Percentiles rank a stretch among this genome's conserved stretches.
phyloP scores from a whole-genome alignment of 495 filamentous ascomycete genomes.

The Trichodelitschia bisporula region DNA sequence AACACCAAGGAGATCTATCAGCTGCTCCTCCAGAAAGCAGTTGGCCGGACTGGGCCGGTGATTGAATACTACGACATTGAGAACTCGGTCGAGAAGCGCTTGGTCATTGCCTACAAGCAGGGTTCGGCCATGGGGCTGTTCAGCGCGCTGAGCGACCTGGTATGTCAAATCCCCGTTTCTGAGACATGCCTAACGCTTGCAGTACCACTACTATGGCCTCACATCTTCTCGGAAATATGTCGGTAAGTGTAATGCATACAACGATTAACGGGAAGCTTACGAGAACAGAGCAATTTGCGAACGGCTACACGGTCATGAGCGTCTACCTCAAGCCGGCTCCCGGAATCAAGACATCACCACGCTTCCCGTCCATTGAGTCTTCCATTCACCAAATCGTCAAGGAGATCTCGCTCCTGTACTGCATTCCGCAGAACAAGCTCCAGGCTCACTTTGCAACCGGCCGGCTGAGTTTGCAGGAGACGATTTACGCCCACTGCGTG shows the following conservation, averaged over 20 bases:
- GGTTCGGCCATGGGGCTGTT: constrained; percentile 85
- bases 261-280: background rate
- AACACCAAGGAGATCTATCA: constrained; percentile 93
- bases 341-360: constrained; percentile 23
- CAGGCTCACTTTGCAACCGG: constrained; percentile 75
- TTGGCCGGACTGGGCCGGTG: constrained; percentile 65
- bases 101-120: constrained; percentile 84
- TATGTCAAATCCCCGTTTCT: too few relatives aligned
- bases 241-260: constrained; percentile 3
- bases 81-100: constrained; percentile 62
- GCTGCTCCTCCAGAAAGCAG: constrained; percentile 67
- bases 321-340: constrained; percentile 61
- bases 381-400: constrained; percentile 98
- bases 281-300: constrained; percentile 83
- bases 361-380: constrained; percentile 60
- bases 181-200: too few relatives aligned
- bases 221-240: constrained; percentile 94
- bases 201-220: constrained; percentile 91
- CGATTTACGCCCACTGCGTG: constrained; percentile 87
- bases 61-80: constrained; percentile 97
- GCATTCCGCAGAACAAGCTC: constrained; percentile 90
- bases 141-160: constrained; percentile 73
- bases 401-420: constrained; percentile 90
- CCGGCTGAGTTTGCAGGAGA: constrained; percentile 78
- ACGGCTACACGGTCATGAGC: constrained; percentile 89